phyloP scores from a whole-genome alignment of 257 asterid genomes.

The Eustoma russellianum region DNA sequence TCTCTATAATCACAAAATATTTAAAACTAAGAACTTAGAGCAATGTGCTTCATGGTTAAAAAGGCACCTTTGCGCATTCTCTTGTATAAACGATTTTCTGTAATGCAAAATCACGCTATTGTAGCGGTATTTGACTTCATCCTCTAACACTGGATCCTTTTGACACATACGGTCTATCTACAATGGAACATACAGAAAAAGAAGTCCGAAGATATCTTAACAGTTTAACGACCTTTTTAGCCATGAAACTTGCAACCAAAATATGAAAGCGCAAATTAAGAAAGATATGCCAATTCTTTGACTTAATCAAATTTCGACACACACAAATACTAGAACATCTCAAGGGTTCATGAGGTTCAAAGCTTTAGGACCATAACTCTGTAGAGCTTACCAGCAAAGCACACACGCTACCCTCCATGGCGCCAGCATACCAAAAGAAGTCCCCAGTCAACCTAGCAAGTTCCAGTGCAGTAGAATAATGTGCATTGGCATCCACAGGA shows the following conservation, averaged over 20 bases:
- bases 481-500: conserved; percentile 98
- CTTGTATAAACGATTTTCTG: conserved; percentile 92
- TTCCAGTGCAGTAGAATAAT: conserved; percentile 80
- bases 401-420: conserved; percentile 96
- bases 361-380: too few species aligned
- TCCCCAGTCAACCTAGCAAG: conserved; percentile 94
- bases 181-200: conserved; percentile 10
- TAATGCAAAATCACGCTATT: conserved; percentile 84
- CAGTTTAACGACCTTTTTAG: conserved; percentile 2
- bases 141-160: conserved; percentile 74
- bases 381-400: conserved; percentile 74
- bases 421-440: conserved; percentile 98
- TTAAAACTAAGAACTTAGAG: neutral
- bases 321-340: neutral
- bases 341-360: neutral
- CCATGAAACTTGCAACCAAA: neutral
- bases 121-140: conserved; percentile 86
- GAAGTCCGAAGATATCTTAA: conserved; percentile 4
- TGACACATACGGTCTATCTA: conserved; percentile 88
- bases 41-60: conserved; percentile 5
- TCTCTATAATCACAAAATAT: too few species aligned
- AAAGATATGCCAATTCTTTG: neutral
- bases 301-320: neutral
- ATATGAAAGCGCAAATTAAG: neutral
- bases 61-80: conserved; percentile 91